phyloP scores from a whole-genome alignment of 1,284 basidiomycete species.

The Cutaneotrichosporon mucoides region DNA sequence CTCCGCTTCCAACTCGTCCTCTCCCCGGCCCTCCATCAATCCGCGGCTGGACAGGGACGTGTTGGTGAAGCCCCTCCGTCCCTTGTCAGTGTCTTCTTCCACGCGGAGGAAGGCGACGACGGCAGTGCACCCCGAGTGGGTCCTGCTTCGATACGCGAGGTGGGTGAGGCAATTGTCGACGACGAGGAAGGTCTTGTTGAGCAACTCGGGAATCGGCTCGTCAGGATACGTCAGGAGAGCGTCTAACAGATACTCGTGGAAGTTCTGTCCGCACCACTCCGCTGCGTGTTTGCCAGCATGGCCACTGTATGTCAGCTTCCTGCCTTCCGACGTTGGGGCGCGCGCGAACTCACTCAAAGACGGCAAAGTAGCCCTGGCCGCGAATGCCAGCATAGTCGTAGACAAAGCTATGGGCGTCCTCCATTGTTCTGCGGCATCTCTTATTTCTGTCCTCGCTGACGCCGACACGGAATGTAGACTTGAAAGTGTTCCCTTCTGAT shows the following conservation, averaged over 20 bases:
- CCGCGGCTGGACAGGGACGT: conserved; percentile 37
- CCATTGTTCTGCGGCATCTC: conserved; percentile 89
- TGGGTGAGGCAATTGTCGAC: conserved; percentile 79
- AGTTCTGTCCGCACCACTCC: conserved; percentile 96
- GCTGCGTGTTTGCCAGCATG: conserved; percentile 98
- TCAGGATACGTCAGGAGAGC: conserved; percentile 42
- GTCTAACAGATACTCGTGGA: conserved; percentile 65
- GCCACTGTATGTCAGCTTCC: conserved; percentile 52
- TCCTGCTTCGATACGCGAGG: conserved; percentile 79
- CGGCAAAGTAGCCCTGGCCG: conserved; percentile 95
- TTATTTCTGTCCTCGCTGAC: conserved; percentile 79
- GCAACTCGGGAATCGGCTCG: conserved; percentile 72
- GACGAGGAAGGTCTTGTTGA: conserved; percentile 89
- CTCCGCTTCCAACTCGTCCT: conserved; percentile 46
- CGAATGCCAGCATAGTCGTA: conserved; percentile 85
- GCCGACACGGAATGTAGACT: conserved; percentile 69
- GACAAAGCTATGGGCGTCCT: conserved; percentile 93
- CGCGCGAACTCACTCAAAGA: conserved; percentile 66
- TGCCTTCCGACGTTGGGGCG: too few species aligned
- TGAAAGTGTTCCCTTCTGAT: neutral
- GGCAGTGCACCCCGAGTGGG: conserved; percentile 94
- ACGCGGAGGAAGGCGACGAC: conserved; percentile 94
- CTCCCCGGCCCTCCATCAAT: conserved; percentile 44
- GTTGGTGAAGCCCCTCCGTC: conserved; percentile 36
- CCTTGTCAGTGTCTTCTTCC: conserved; percentile 59